Percentiles rank a stretch among this genome's conserved stretches.
Evolutionary conservation across 129 eudicot genomes (phyloP).

Genomic region (Flaveria brownii): DNA sequence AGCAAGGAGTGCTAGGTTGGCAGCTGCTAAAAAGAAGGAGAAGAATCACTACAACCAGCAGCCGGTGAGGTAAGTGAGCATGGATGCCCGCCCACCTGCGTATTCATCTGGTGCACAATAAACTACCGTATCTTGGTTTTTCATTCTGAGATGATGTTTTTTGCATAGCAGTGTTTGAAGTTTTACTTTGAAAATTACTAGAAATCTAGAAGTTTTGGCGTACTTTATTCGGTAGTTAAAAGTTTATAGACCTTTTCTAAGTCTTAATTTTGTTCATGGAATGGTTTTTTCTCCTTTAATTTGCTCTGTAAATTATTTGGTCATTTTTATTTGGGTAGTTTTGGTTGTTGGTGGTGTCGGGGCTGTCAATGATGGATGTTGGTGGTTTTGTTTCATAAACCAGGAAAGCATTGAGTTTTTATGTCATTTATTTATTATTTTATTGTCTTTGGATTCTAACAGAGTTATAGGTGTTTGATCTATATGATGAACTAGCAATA

Average conservation of each 20-base stretch:
- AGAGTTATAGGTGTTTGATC: too few species aligned
- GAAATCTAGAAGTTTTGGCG: conserved; percentile 29
- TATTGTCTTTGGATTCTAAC: not conserved
- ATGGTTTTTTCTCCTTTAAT: not conserved
- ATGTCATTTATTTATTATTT: not conserved
- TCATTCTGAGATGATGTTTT: conserved; percentile 31
- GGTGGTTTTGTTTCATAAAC: not conserved
- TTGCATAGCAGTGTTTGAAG: conserved; percentile 34
- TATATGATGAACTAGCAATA: too few species aligned
- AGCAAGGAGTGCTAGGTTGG: conserved; percentile 86
- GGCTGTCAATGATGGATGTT: conserved; percentile 22
- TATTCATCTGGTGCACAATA: conserved; percentile 41
- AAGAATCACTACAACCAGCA: conserved; percentile 97
- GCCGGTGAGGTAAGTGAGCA: conserved; percentile 57
- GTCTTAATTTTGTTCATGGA: conserved; percentile 23
- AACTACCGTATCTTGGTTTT: conserved; percentile 36
- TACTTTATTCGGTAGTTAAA: conserved; percentile 24
- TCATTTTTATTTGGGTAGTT: not conserved
- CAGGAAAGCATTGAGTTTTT: too few species aligned
- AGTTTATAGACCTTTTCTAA: not conserved
- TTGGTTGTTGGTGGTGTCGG: not conserved
- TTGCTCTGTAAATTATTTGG: not conserved
- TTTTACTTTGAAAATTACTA: conserved; percentile 27
- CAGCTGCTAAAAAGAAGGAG: conserved; percentile 94
- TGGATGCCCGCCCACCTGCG: conserved; percentile 28